Base-by-base conservation (phyloP, 2,329 filamentous ascomycete genomes). In the Stagonosporopsis chrysanthemi region DNA sequence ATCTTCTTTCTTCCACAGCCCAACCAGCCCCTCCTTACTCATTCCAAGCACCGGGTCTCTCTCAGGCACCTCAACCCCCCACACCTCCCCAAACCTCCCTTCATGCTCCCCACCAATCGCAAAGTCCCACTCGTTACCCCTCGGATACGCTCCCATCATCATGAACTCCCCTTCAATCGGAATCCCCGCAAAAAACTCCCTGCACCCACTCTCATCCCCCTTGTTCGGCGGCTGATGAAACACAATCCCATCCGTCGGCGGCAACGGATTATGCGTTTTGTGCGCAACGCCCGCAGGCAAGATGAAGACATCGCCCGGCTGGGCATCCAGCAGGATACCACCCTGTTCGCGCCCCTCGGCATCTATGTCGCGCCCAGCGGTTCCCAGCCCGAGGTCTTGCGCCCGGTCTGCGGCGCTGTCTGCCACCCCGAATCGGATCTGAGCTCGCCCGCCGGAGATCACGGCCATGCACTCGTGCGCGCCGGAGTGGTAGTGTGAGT, bases 381-480 rank as follows among this genome's bases (percentile, higher is more conserved):
- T 40, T 4, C 52, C 52, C 6, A 56, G 40, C 1, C 52, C 41
- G 9, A 49, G 52, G 6, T 44, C 52, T 6, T 39, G 31, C 0
- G 73, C 62, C 1, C 64, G 68, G 11, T 49, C 44, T 19, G 47
- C 45, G 9, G 28, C 19, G 14, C 45, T 46, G 56, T 86, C 84
- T 0, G 80, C 83, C 4, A 81, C 82, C 3, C 84, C 84, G 55
- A 86, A 84, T 2, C 83, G 78, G 48, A 87, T 84, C 0, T 74
- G 81, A 0, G 83, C 84, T 0, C 72, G 75, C 9, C 60, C n/a
- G 2, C 84, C 84, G 0, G 81, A 81, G 0, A 86, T 75, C 0
- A 86, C 83, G 19, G 77, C 80, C 82, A 87, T 86, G 67, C 80
- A 82, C 72, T 88, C 85, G 63, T 87, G 85, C 0, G 82, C 79